Percentiles rank a stretch among this genome's conserved stretches.
Conservation (phyloP, 2,329 filamentous ascomycete genomes). For the Didymella exigua region DNA sequence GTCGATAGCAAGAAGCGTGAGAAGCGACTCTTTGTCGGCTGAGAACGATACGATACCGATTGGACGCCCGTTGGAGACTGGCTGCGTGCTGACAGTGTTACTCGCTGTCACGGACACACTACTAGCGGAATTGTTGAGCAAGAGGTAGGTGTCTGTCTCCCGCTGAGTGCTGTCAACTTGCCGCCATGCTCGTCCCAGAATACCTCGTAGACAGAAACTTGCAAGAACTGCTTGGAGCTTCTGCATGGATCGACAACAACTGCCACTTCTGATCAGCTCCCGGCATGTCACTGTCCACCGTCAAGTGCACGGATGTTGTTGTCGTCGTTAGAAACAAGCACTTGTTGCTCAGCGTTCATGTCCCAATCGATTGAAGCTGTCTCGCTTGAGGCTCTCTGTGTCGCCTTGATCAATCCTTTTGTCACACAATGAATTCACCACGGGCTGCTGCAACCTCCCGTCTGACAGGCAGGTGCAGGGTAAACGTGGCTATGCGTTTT, state of each 20-base stretch:
- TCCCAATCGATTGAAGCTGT: background rate
- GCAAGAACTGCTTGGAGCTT: background rate
- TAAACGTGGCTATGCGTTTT: background rate
- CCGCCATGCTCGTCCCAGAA: background rate
- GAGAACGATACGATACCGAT: background rate
- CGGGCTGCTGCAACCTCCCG: background rate
- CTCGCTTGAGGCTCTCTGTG: background rate
- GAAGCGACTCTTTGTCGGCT: background rate
- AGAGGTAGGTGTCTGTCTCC: background rate
- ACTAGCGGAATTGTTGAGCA: background rate
- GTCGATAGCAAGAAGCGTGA: background rate
- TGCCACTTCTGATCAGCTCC: background rate
- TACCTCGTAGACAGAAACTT: background rate
- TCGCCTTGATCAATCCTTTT: background rate
- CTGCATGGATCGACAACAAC: background rate
- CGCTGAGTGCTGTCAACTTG: constrained; percentile 2
- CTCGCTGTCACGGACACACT: background rate
- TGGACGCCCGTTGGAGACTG: background rate
- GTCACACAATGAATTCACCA: background rate
- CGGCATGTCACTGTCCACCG: background rate
- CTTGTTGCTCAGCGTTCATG: background rate
- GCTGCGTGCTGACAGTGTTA: background rate
- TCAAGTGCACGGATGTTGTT: background rate
- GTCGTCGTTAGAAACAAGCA: background rate
- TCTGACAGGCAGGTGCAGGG: background rate